Evolutionary conservation across 1,284 basidiomycete genomes (phyloP), one percentile per base, ranked within the genome.

Genomic region (Marasmius fiardii): DNA sequence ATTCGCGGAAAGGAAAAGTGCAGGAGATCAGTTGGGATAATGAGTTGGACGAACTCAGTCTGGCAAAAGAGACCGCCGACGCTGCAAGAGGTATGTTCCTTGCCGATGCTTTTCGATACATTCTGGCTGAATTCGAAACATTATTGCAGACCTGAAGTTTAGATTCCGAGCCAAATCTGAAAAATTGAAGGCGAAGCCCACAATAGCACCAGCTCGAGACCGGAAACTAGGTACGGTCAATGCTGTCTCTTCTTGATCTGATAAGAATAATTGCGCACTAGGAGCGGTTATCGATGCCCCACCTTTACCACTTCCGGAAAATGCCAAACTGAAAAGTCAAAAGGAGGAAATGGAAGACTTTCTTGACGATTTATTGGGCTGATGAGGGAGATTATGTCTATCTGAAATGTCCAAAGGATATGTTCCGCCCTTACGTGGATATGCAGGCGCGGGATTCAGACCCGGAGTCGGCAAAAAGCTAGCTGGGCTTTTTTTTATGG

Each of bases 281-380:
- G 14, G 37, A 14, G 12, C 37, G 5, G 37, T 41, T n/a, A 16
- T 41, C 23, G 78, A 82, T 52, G 83, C 85, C 0, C 86, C 86
- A 0, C 80, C 80, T 4, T 72, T 88, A 5, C 85, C 81, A 1
- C 65, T 63, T 52, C 63, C 59, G 43, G 74, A 61, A 62, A 63
- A 64, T 3, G 61, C 61, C 18, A 65, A 67, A 12, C 63, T 66
- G 18, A 83, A 82, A 65, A 70, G 72, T 37, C 72, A 78, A 18
- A 84, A 82, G 63, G 72, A 71, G 35, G 76, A 83, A 45, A 86
- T 90, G 86, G 80, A 90, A 68, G 83, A 83, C 43, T 90, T 88
- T 62, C 68, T 90, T 34, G 88, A 90, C 58, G 87, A 89, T 52
- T 65, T 91, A 18, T 45, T 58, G 45, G 37, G 39, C 18, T 53